A percentile compares a stretch with the other conserved stretches of the same genome.
Conservation (phyloP, 2,329 filamentous ascomycete genomes). For the Calonectria henricotiae region DNA sequence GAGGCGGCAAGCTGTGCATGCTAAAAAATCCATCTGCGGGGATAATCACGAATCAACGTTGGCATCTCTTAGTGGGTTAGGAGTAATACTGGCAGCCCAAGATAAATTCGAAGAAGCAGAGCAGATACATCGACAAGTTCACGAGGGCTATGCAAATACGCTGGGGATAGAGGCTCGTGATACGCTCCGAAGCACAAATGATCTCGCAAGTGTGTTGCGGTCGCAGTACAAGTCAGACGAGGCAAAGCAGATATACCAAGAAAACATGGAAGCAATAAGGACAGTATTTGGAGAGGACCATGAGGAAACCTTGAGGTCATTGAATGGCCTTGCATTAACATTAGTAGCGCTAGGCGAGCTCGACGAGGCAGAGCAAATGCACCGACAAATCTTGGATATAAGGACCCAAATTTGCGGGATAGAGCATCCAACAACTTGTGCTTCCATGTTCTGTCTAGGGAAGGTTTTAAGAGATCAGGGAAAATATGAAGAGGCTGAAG, state of each 20-base stretch:
- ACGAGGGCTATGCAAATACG: background rate
- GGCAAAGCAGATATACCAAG: conserved; percentile 4
- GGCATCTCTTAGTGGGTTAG: background rate
- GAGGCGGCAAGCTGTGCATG: background rate
- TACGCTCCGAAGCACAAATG: background rate
- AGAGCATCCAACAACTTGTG: background rate
- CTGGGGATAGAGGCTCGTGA: background rate
- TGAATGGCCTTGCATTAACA: background rate
- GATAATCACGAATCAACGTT: background rate
- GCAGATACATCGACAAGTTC: background rate
- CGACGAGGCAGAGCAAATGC: background rate
- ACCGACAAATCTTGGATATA: background rate
- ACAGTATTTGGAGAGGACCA: background rate
- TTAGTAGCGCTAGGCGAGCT: background rate
- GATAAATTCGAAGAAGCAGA: conserved; percentile 46
- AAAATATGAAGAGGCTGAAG: conserved; percentile 41
- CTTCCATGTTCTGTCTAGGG: background rate
- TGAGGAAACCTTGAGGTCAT: fast-evolving
- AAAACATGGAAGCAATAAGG: background rate
- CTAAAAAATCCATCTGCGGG: background rate
- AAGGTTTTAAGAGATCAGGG: background rate
- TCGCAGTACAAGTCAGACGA: background rate
- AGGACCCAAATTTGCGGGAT: background rate
- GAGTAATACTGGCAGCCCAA: fast-evolving
- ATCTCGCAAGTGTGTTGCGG: background rate